These are phyloP conservation scores for Agaricales sp. DNA, from an alignment of 1,284 basidiomycete species.

Conservation along the genomic window DNA sequence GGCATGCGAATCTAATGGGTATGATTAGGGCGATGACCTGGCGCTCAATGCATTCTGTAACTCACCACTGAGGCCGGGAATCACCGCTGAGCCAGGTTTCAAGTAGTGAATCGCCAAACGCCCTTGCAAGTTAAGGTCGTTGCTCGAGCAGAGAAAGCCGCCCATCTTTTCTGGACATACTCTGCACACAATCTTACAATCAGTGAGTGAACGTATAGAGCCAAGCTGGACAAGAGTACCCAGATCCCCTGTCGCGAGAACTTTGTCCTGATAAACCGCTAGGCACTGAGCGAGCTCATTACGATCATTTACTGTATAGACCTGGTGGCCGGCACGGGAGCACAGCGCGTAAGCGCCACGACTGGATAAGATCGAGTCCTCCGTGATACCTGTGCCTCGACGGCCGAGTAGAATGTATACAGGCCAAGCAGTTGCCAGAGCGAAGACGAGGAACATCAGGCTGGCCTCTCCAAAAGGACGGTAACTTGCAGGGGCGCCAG, in stretches of 20 bases:
- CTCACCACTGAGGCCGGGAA: constrained; percentile 61
- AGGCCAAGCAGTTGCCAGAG: background rate
- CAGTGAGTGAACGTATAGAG: background rate
- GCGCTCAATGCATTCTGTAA: constrained; percentile 10
- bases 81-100: constrained; percentile 41
- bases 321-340: background rate
- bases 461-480: background rate
- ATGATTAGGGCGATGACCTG: no score
- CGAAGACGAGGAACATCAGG: background rate
- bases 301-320: background rate
- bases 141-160: background rate
- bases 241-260: background rate
- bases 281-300: background rate
- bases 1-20: constrained; percentile 67
- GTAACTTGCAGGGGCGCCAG: background rate
- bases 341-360: background rate
- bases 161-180: background rate
- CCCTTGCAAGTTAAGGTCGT: constrained; percentile 9
- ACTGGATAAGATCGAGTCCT: background rate
- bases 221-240: background rate
- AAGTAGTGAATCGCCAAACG: constrained; percentile 37
- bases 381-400: background rate
- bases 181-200: background rate
- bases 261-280: background rate
- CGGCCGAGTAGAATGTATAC: background rate